Conservation (phyloP, 768 basidiomycete genomes). For the Hysterangium stoloniferum region DNA sequence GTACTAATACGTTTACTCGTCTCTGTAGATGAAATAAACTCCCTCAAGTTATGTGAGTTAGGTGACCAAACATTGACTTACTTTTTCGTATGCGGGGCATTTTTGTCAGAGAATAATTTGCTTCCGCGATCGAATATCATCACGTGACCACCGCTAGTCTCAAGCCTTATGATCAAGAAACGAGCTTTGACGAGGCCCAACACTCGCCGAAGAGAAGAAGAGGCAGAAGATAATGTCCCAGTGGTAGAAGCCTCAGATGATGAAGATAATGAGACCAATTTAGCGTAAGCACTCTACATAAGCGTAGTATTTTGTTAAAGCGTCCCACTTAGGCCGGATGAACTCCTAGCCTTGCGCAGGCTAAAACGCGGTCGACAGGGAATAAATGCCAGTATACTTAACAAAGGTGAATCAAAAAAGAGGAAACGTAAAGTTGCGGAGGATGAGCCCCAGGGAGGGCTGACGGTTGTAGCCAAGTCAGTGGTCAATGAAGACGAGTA, state of each 20-base stretch:
- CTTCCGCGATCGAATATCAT: too few species aligned
- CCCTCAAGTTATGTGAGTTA: not conserved
- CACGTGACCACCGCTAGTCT: too few species aligned
- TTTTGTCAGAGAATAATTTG: too few species aligned
- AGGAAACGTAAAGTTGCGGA: slow-evolving; percentile 46
- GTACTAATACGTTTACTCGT: slow-evolving; percentile 77
- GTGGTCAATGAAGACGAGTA: slow-evolving; percentile 51
- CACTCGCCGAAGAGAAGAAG: slow-evolving; percentile 5
- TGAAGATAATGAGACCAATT: not conserved
- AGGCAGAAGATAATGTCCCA: slow-evolving; percentile 18
- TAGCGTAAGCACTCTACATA: not conserved
- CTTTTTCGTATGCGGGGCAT: slow-evolving; percentile 72
- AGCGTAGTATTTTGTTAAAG: not conserved
- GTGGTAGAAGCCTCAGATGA: slow-evolving; percentile 14
- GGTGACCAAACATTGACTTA: slow-evolving; percentile 22
- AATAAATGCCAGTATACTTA: slow-evolving; percentile 79
- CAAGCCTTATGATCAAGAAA: not conserved
- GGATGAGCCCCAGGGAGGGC: slow-evolving; percentile 49
- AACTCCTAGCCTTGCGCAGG: slow-evolving; percentile 78
- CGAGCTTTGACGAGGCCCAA: slow-evolving; percentile 11
- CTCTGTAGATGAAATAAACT: slow-evolving; percentile 37
- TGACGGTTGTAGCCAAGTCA: slow-evolving; percentile 41
- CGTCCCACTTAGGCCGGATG: slow-evolving; percentile 48
- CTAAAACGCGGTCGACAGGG: slow-evolving; percentile 67
- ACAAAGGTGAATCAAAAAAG: slow-evolving; percentile 74